phyloP scores from a whole-genome alignment of 306 rosid species.

The barrel medic (Medicago truncatula) region DNA sequence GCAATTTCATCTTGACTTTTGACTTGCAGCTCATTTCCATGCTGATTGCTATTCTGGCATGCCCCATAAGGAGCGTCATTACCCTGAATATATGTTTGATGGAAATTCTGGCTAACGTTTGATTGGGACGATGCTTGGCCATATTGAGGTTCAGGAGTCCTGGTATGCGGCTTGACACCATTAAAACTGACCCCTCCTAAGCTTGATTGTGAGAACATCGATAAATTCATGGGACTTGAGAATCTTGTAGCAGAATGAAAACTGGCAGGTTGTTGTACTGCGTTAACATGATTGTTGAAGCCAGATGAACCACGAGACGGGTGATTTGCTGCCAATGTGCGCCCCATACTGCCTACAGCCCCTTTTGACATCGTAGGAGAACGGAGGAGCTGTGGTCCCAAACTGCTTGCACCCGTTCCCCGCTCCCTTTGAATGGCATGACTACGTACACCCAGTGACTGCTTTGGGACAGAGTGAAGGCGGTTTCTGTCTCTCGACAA shows the following conservation, averaged over 20 bases:
- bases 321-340: slow-evolving; percentile 26
- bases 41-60: slow-evolving; percentile 30
- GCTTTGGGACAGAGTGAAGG: slow-evolving; percentile 33
- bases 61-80: slow-evolving; percentile 41
- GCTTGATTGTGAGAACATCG: slow-evolving; percentile 28
- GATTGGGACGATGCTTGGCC: slow-evolving; percentile 43
- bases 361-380: slow-evolving; percentile 48
- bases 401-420: slow-evolving; percentile 37
- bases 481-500: slow-evolving; percentile 48
- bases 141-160: slow-evolving; percentile 45
- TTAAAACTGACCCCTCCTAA: slow-evolving; percentile 37
- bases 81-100: slow-evolving; percentile 46
- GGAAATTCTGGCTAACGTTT: slow-evolving; percentile 35
- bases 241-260: slow-evolving; percentile 37
- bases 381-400: slow-evolving; percentile 36
- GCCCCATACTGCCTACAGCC: slow-evolving; percentile 34
- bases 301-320: slow-evolving; percentile 42
- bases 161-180: slow-evolving; percentile 32
- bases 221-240: slow-evolving; percentile 28
- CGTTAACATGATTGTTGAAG: slow-evolving; percentile 37
- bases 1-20: slow-evolving; percentile 32
- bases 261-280: slow-evolving; percentile 36
- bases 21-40: slow-evolving; percentile 43
- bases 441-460: slow-evolving; percentile 45
- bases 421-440: slow-evolving; percentile 50